Evolutionary conservation across 768 basidiomycete species (phyloP).

Genomic region (Xerocomellus chrysenteron): DNA sequence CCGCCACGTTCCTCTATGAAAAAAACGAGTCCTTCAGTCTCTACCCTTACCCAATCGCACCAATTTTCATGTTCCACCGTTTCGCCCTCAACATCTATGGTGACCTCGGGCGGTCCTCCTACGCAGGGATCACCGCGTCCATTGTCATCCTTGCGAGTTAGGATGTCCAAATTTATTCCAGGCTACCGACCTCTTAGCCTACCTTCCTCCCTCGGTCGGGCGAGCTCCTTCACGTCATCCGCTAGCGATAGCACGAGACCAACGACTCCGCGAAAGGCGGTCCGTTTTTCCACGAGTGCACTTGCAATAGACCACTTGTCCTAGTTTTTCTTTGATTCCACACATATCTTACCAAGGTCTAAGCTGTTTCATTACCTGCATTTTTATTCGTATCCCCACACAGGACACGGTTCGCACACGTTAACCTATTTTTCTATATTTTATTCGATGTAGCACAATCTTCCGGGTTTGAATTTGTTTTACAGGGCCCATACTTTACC

Average conservation of each 20-base stretch:
- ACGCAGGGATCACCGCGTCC: conserved; percentile 29
- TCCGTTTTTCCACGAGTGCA: conserved; percentile 56
- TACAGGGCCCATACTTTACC: neutral
- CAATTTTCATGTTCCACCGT: conserved; percentile 12
- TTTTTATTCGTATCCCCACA: conserved; percentile 22
- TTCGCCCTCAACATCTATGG: conserved; percentile 34
- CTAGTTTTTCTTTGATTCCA: conserved; percentile 7
- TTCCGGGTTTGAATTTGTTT: conserved; percentile 4
- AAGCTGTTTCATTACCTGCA: conserved; percentile 19
- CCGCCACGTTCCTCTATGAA: conserved; percentile 68
- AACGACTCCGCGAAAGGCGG: conserved; percentile 54
- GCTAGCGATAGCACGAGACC: conserved; percentile 38
- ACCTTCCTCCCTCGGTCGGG: conserved; percentile 33
- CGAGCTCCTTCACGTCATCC: conserved; percentile 33
- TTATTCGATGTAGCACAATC: conserved; percentile 34
- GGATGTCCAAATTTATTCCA: conserved; percentile 54
- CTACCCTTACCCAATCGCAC: conserved; percentile 22
- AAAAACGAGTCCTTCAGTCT: conserved; percentile 38
- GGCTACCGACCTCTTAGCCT: conserved; percentile 40
- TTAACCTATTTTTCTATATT: conserved; percentile 27
- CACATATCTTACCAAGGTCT: conserved; percentile 2
- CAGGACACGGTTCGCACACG: conserved; percentile 19
- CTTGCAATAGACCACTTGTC: conserved; percentile 26
- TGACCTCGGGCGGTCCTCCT: conserved; percentile 33
- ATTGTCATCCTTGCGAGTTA: conserved; percentile 42